Evolutionary conservation across 805 yeast genomes (phyloP).

Genomic region (Teunomyces aglyptinius): DNA sequence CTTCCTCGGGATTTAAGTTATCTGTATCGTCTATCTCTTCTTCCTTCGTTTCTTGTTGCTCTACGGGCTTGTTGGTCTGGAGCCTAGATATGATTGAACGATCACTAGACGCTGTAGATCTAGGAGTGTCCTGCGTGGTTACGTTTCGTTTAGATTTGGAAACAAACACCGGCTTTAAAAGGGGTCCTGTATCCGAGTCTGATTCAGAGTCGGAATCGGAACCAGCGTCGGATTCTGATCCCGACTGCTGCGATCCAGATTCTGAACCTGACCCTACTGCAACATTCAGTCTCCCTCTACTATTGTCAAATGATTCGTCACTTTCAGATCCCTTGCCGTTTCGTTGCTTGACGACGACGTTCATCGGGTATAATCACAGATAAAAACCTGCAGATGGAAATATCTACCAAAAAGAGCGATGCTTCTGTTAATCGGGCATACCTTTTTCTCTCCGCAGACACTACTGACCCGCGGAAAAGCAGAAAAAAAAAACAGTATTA

Average conservation of each 20-base stretch:
- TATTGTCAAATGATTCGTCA: background rate
- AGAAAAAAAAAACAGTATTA: background rate
- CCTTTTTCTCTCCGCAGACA: background rate
- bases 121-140: background rate
- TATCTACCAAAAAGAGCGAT: no score
- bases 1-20: conserved; percentile 51
- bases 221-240: background rate
- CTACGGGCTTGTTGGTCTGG: background rate
- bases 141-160: conserved; percentile 1
- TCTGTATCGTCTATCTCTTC: conserved; percentile 56
- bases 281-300: background rate
- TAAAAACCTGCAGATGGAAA: no score
- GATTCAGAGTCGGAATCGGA: conserved; percentile 6
- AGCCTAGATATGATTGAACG: conserved; percentile 1
- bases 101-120: background rate
- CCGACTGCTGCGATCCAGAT: background rate
- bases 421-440: no score
- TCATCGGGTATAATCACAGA: no score
- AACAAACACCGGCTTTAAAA: conserved; percentile 7
- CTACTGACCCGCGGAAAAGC: no score
- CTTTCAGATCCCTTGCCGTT: background rate
- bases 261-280: background rate
- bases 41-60: conserved; percentile 6
- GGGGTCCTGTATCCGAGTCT: conserved; percentile 6
- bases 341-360: no score